Evolutionary conservation across 177 flowering plant genomes (phyloP).

Genomic region (Viscum album): DNA sequence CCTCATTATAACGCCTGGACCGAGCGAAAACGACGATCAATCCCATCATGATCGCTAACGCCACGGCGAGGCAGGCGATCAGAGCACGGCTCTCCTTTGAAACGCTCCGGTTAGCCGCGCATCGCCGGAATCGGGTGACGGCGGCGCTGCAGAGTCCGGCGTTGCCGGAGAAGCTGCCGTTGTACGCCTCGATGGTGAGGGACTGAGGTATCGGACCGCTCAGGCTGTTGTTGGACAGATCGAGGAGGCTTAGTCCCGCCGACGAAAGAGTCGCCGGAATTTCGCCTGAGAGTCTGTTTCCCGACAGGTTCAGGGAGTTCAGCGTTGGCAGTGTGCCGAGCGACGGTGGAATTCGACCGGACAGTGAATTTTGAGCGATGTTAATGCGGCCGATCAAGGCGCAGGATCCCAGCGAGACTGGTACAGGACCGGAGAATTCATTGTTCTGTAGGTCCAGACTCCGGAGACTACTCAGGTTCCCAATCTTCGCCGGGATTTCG

Average conservation of each 20-base stretch:
- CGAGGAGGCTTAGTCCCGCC: constrained; percentile 45
- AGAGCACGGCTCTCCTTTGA: constrained; percentile 22
- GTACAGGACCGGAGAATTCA: constrained; percentile 35
- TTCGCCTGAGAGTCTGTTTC: constrained; percentile 39
- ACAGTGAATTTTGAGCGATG: constrained; percentile 36
- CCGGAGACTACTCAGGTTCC: constrained; percentile 26
- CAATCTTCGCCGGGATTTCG: constrained; percentile 33
- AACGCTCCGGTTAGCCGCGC: constrained; percentile 22
- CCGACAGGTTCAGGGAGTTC: constrained; percentile 40
- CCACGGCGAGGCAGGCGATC: constrained; percentile 25
- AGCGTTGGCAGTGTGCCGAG: constrained; percentile 37
- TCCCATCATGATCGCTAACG: constrained; percentile 13
- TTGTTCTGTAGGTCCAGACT: constrained; percentile 33
- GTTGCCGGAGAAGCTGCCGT: constrained; percentile 50
- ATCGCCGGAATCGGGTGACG: constrained; percentile 25
- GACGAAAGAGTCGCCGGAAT: constrained; percentile 43
- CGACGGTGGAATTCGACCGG: constrained; percentile 40
- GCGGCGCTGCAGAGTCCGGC: constrained; percentile 39
- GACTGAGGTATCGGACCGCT: constrained; percentile 41
- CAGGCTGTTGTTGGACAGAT: constrained; percentile 45
- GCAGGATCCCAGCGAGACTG: constrained; percentile 39
- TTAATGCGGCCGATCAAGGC: constrained; percentile 31
- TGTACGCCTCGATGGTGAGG: constrained; percentile 35
- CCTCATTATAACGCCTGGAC: constrained; percentile 19
- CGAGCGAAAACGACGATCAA: constrained; percentile 18